A percentile compares a stretch with the other conserved stretches of the same genome.
These are phyloP conservation scores for Straminergon stramineum DNA, from an alignment of 225 moss, liverwort and hornwort genomes.

Conservation along the genomic window DNA sequence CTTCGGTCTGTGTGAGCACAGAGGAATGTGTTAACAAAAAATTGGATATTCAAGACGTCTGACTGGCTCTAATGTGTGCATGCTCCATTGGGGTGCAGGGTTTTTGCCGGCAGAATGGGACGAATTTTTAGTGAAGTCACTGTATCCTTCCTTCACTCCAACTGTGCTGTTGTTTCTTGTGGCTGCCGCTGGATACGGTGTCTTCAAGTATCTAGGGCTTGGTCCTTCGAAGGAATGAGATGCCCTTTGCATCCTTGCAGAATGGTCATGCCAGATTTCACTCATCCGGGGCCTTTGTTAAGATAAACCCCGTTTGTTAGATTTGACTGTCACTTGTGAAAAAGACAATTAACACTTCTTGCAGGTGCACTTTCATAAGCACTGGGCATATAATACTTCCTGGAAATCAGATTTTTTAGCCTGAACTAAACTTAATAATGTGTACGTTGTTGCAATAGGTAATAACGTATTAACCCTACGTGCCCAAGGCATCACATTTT, in stretches of 20 bases:
- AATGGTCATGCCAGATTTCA: neutral
- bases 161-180: conserved; percentile 52
- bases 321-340: neutral
- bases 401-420: neutral
- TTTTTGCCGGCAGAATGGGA: conserved; percentile 65
- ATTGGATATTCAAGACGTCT: neutral
- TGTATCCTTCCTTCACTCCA: conserved; percentile 59
- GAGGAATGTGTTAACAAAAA: neutral
- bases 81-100: conserved; percentile 14
- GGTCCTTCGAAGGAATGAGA: conserved; percentile 27
- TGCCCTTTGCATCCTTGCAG: neutral
- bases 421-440: neutral
- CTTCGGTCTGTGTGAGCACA: neutral
- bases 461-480: neutral
- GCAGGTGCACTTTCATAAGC: neutral
- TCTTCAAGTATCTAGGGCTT: conserved; percentile 46
- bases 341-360: neutral
- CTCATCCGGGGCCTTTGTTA: neutral
- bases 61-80: neutral
- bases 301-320: neutral
- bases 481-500: neutral
- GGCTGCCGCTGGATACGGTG: conserved; percentile 45
- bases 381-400: neutral
- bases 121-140: conserved; percentile 23
- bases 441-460: no score